A percentile compares a stretch with the other conserved stretches of the same genome.
These are phyloP conservation scores for Melocanna baccifera DNA, from an alignment of 176 grass and related monocot genomes.

Conservation along the genomic window DNA sequence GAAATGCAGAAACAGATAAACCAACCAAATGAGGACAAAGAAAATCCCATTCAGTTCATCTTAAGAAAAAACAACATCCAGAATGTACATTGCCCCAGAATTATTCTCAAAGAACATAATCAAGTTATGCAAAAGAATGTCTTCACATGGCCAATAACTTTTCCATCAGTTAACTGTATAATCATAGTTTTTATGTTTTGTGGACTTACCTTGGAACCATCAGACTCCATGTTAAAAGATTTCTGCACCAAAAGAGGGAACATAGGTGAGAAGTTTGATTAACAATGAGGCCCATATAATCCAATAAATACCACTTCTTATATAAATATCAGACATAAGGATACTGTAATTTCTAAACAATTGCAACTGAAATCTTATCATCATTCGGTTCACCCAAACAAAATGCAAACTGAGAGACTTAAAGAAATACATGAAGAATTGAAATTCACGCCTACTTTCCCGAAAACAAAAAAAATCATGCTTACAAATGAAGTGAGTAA, in stretches of 20 bases:
- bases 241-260: slow-evolving; percentile 48
- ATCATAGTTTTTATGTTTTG: not conserved
- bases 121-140: not conserved
- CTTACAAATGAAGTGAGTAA: not conserved
- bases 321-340: not conserved
- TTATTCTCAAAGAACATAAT: not conserved
- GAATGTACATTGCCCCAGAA: not conserved
- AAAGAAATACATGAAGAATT: not conserved
- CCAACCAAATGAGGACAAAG: not conserved
- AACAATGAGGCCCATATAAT: not conserved
- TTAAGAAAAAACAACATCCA: not conserved
- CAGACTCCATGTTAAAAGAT: slow-evolving; percentile 56
- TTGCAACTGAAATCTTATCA: not conserved
- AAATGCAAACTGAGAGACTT: not conserved
- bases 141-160: not conserved
- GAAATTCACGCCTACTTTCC: not conserved
- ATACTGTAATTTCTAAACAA: not conserved
- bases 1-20: not conserved
- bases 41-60: not conserved
- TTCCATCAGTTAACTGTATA: not conserved
- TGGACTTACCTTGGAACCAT: slow-evolving; percentile 66
- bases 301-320: not conserved
- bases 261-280: slow-evolving; percentile 12
- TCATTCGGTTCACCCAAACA: not conserved
- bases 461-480: not conserved